Base-by-base conservation (phyloP, 345 rosid genomes). In the Camelina sativa region DNA sequence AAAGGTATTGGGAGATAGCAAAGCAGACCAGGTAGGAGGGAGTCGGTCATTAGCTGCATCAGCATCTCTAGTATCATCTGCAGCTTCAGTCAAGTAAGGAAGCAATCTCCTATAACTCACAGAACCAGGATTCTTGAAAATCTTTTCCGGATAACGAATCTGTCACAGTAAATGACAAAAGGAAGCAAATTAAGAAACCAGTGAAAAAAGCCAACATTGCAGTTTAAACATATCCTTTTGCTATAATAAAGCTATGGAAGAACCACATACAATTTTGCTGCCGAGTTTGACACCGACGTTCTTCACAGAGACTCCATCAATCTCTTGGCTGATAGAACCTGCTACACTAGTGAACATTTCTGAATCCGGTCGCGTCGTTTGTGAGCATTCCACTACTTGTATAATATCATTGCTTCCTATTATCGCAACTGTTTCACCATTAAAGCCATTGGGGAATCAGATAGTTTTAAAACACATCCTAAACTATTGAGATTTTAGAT, bases 41-140 rank as follows among this genome's bases (percentile, higher is more conserved):
- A 59, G 0, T 6, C 30, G 28, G 30, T 19, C 6, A 0, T 60
- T 38, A 0, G 30, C 46, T 19, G n/a, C 64, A 11, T 17, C 47
- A 37, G 8, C n/a, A 60, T 60, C 65, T 60, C 16, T 38, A 20
- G 11, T 60, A 38, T 1, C 65, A 60, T 38, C 65, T 19, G 6
- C 48, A 11, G 48, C 5, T 38, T 40, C 16, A 16, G 1, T 38
- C 65, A 60, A 60, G 16, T 60, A 60, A 60, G 65, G 65, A 60
- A 60, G 65, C 32, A 60, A 3, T 38, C 65, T 38, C 12, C 65
- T 38, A 22, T 60, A 60, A 11, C 65, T 60, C 28, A 60, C 30
- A 11, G 65, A 38, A 16, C 17, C 48, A 60, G 30, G 65, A 17
- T 60, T 60, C 48, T 38, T 38, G 11, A 11, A 60, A 11, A 60